Percentiles rank a stretch among this genome's conserved stretches.
phyloP scores from a whole-genome alignment of 2,329 filamentous ascomycete genomes.

The Trichoderma sp. region DNA sequence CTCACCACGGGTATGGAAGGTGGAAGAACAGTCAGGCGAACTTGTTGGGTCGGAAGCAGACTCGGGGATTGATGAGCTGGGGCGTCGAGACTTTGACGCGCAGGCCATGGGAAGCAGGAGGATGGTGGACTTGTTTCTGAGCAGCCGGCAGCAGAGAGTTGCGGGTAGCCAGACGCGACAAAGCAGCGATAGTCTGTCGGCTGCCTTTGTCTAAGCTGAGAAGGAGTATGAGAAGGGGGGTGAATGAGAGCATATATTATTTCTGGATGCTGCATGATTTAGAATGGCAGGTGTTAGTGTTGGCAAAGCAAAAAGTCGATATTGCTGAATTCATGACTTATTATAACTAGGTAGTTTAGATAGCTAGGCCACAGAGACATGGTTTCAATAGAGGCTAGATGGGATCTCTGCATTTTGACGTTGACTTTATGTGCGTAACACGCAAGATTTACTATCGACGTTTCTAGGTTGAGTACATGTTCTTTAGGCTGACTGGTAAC shows the following conservation, averaged over 20 bases:
- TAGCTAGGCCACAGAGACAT: background rate
- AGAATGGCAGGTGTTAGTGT: background rate
- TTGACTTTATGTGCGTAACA: no score
- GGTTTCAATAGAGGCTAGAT: background rate
- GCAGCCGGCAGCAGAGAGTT: slow-evolving; percentile 44
- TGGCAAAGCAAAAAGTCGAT: background rate
- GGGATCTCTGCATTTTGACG: background rate
- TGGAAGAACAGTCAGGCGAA: background rate
- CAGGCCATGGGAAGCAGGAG: slow-evolving; percentile 45
- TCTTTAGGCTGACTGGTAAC: no score
- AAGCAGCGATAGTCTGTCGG: slow-evolving; percentile 29
- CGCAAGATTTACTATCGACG: no score
- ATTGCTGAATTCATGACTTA: background rate
- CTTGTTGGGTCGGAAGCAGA: background rate
- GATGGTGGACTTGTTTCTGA: slow-evolving; percentile 56
- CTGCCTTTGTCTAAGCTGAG: slow-evolving; percentile 32
- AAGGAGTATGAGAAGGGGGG: background rate
- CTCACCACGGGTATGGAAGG: slow-evolving; percentile 22
- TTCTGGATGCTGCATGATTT: background rate
- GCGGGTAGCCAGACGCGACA: slow-evolving; percentile 32
- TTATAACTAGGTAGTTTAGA: background rate
- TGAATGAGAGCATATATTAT: background rate
- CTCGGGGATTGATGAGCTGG: background rate
- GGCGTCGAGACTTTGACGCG: slow-evolving; percentile 25
- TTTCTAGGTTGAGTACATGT: no score